Evolutionary conservation across 2,329 filamentous ascomycete species (phyloP), one percentile per base, ranked within the genome.

Genomic region (Epichloe glyceriae): DNA sequence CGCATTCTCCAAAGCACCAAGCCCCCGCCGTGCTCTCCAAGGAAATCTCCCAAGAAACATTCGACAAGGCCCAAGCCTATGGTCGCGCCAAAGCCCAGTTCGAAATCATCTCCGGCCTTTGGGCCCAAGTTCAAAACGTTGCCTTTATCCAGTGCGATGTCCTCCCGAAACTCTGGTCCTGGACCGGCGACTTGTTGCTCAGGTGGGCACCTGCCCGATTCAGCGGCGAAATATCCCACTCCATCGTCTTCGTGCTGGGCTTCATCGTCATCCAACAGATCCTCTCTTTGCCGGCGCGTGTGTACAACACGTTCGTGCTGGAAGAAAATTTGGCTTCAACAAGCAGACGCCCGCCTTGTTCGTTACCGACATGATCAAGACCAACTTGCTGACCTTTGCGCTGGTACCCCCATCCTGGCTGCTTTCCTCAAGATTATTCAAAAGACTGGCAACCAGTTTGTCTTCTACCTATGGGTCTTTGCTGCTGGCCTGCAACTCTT

Each of bases 301-400:
- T 96, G 67, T 98, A 97, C 74, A 83, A 90, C 71, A 93, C 88
- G 12, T 98, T 98, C 63, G 87, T 97, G 46, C 75, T 98, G 51
- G 93, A 98, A 70, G 90, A 96, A 71, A 88, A 65, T 98, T 95
- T 61, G 93, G 93, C 47, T 98, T 98, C 80, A 98, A 98, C 71
- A 98, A 98, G 74, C 89, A 95, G 75, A 97, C 93, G 0, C 73
- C 88, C 50, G 83, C 82, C 67, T 76, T 97, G 33, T 98, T 91
- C 76, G 65, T 96, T 49, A 86, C 80, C 60, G 93, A 98, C 66
- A 82, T 95, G 72, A 67, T 97, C 72, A 98, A 98, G 76, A 83
- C 85, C 34, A 89, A 95, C 67, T 76, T 87, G 59, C 78, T 98
- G 53, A 81, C 83, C 48, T 76, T 94, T 58, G 82, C 80, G 46